Evolutionary conservation across 2,329 filamentous ascomycete genomes (phyloP).

Genomic region (Epicoccum nigrum): DNA sequence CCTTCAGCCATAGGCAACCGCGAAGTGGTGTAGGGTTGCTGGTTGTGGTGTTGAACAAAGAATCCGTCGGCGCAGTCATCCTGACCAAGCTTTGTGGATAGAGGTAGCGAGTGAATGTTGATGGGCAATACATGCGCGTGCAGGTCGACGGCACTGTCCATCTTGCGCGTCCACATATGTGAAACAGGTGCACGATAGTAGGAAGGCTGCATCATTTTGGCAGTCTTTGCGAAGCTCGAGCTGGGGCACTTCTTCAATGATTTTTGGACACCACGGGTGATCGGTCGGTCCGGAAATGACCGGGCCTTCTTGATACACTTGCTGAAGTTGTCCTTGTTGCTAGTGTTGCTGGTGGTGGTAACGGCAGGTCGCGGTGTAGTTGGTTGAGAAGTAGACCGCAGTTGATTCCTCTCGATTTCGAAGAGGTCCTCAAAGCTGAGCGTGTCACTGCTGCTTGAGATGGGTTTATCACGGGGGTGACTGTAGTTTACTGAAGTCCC

Average conservation of each 20-base stretch:
- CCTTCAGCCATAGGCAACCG: conserved; percentile 27
- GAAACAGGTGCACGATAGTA: conserved; percentile 53
- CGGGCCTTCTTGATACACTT: conserved; percentile 35
- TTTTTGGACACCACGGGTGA: conserved; percentile 33
- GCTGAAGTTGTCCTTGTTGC: not conserved
- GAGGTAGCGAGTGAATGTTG: conserved; percentile 34
- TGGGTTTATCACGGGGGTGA: conserved; percentile 39
- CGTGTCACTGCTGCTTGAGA: conserved; percentile 40
- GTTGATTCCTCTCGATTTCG: conserved; percentile 33
- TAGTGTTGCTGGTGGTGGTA: not conserved
- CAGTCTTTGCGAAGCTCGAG: conserved; percentile 50
- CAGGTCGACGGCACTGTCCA: conserved; percentile 54
- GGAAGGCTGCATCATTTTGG: conserved; percentile 63
- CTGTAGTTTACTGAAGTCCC: conserved; percentile 39
- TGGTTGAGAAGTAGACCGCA: conserved; percentile 40
- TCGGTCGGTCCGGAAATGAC: conserved; percentile 28
- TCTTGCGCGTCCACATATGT: conserved; percentile 60
- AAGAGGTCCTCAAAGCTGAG: conserved; percentile 42
- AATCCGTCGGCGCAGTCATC: conserved; percentile 32
- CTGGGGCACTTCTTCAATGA: conserved; percentile 25
- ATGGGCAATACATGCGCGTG: conserved; percentile 53
- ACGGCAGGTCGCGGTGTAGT: conserved; percentile 37
- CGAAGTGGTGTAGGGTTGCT: conserved; percentile 32
- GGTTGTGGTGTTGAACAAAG: conserved; percentile 21
- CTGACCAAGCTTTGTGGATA: conserved; percentile 34